phyloP scores from a whole-genome alignment of 202 grass and related monocot genomes.

The Cymbopogon flexuosus region DNA sequence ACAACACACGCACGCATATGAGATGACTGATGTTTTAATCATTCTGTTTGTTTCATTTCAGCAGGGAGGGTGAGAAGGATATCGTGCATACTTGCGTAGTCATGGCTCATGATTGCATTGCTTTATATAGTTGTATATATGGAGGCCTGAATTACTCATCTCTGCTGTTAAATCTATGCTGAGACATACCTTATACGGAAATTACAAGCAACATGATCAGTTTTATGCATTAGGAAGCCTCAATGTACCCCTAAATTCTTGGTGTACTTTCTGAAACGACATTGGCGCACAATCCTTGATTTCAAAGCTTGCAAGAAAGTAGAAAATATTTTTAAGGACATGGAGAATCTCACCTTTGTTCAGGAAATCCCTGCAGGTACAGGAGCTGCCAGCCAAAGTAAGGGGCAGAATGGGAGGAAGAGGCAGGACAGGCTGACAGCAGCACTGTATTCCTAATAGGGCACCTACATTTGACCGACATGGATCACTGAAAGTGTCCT shows the following conservation, averaged over 20 bases:
- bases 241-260: neutral
- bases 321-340: slow-evolving; percentile 11
- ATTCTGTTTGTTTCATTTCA: slow-evolving; percentile 40
- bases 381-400: slow-evolving; percentile 23
- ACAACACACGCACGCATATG: slow-evolving; percentile 55
- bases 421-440: neutral
- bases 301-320: slow-evolving; percentile 16
- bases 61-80: neutral
- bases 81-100: neutral
- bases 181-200: neutral
- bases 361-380: slow-evolving; percentile 27
- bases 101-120: slow-evolving; percentile 23
- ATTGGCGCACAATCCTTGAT: neutral
- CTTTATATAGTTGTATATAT: neutral
- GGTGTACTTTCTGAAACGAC: neutral
- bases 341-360: slow-evolving; percentile 25
- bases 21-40: slow-evolving; percentile 46
- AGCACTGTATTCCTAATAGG: slow-evolving; percentile 4
- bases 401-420: neutral
- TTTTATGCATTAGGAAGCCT: neutral
- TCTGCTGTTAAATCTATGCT: neutral
- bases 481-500: neutral
- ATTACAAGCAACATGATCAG: neutral
- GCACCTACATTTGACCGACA: neutral
- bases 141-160: neutral